These are phyloP conservation scores for Fusarium miscanthi DNA, from an alignment of 2,329 filamentous ascomycete species.

Conservation along the genomic window DNA sequence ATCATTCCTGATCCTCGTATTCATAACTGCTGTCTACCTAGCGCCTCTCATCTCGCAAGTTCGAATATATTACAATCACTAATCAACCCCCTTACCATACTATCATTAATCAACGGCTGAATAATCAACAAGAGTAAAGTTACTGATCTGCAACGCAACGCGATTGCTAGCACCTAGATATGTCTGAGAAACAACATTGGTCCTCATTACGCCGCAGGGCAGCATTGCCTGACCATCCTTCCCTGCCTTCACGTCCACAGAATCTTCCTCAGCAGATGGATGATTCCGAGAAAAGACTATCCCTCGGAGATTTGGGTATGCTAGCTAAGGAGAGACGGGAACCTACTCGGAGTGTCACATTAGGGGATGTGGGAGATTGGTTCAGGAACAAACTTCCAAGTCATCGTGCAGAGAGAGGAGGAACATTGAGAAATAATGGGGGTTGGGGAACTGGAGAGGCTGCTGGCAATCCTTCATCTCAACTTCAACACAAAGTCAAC, in stretches of 20 bases:
- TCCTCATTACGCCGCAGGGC: conserved; percentile 8
- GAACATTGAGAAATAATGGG: conserved; percentile 54
- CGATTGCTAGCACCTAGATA: not conserved
- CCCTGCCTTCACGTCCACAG: not conserved
- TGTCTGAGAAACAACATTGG: conserved; percentile 17
- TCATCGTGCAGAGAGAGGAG: conserved; percentile 61
- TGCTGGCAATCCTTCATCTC: not conserved
- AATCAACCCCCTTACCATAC: not conserved
- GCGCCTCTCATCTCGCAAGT: not conserved
- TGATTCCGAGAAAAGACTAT: conserved; percentile 5
- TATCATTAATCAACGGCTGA: not conserved
- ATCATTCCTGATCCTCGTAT: not conserved
- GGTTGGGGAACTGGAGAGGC: conserved; percentile 44
- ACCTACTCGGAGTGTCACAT: conserved; percentile 14
- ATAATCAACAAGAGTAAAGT: not conserved
- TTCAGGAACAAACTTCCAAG: conserved; percentile 61
- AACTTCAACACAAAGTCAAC: not conserved
- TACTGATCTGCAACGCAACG: not conserved
- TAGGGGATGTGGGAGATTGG: conserved; percentile 51
- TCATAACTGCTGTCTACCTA: not conserved
- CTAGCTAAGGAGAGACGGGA: conserved; percentile 53
- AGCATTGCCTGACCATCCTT: not conserved
- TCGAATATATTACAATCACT: not conserved
- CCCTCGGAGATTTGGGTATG: conserved; percentile 43
- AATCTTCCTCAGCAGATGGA: not conserved